These are phyloP conservation scores for Komagataella kurtzmanii DNA, from an alignment of 805 yeast genomes.

Conservation along the genomic window DNA sequence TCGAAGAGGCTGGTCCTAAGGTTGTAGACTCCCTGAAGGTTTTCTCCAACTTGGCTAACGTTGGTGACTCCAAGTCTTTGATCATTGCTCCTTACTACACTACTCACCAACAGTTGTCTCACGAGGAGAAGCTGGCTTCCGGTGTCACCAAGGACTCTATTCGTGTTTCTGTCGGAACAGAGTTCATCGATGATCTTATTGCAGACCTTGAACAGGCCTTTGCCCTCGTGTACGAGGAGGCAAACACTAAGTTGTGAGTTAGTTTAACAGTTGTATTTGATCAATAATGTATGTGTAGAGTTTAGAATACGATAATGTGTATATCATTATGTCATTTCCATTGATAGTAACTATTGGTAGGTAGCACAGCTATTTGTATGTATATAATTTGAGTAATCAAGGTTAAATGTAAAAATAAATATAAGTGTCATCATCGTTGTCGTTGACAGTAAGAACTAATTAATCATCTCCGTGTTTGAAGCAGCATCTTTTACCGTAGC, in stretches of 20 bases:
- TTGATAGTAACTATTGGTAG: background rate
- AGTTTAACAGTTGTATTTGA: no score
- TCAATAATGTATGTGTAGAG: no score
- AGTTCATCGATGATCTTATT: constrained; percentile 81
- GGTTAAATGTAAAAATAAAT: background rate
- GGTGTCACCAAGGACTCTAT: constrained; percentile 86
- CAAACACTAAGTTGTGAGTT: no score
- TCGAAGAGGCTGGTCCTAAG: constrained; percentile 65
- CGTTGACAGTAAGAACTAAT: background rate
- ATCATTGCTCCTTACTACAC: constrained; percentile 95
- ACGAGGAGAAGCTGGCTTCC: constrained; percentile 65
- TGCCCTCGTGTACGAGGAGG: constrained; percentile 29
- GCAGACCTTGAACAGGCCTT: constrained; percentile 84
- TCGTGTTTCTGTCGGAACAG: constrained; percentile 86
- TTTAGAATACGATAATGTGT: background rate
- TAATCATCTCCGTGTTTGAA: constrained; percentile 60
- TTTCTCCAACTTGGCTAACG: constrained; percentile 90
- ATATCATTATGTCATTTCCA: background rate
- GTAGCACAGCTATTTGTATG: background rate
- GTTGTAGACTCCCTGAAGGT: constrained; percentile 76
- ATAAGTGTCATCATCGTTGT: background rate
- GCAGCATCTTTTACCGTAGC: constrained; percentile 86
- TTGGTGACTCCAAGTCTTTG: constrained; percentile 91
- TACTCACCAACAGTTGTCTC: constrained; percentile 83
- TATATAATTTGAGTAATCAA: background rate